These are phyloP conservation scores for Plectranthus barbatus DNA, from an alignment of 257 asterid species.

Conservation along the genomic window DNA sequence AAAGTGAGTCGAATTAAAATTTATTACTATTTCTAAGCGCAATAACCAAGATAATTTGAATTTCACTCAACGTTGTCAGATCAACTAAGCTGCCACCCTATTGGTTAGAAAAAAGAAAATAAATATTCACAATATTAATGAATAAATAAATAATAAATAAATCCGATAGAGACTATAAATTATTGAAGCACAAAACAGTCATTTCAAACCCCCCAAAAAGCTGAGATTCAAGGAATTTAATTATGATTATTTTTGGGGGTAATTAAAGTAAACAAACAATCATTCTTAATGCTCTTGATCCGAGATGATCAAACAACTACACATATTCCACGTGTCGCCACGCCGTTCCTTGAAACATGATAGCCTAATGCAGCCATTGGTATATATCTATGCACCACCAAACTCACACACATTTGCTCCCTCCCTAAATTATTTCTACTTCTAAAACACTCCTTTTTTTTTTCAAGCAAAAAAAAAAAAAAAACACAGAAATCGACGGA, in stretches of 20 bases:
- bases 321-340: conserved; percentile 47
- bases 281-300: conserved; percentile 36
- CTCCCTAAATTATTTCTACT: not conserved
- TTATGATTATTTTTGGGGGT: too few species aligned
- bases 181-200: not conserved
- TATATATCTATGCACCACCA: conserved; percentile 14
- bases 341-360: conserved; percentile 3
- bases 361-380: conserved; percentile 20
- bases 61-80: too few species aligned
- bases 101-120: too few species aligned
- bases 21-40: too few species aligned
- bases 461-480: not conserved
- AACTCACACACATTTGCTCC: conserved; percentile 29
- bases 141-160: too few species aligned
- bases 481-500: not conserved
- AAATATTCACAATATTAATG: too few species aligned
- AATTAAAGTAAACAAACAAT: not conserved
- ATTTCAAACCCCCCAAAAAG: not conserved
- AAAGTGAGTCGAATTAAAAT: too few species aligned
- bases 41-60: too few species aligned
- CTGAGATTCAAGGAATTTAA: too few species aligned
- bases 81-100: too few species aligned
- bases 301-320: conserved; percentile 25
- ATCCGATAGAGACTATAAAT: not conserved
- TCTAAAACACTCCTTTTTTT: not conserved